These are phyloP conservation scores for Xylaria flabelliformis DNA, from an alignment of 495 filamentous ascomycete genomes.

Conservation along the genomic window DNA sequence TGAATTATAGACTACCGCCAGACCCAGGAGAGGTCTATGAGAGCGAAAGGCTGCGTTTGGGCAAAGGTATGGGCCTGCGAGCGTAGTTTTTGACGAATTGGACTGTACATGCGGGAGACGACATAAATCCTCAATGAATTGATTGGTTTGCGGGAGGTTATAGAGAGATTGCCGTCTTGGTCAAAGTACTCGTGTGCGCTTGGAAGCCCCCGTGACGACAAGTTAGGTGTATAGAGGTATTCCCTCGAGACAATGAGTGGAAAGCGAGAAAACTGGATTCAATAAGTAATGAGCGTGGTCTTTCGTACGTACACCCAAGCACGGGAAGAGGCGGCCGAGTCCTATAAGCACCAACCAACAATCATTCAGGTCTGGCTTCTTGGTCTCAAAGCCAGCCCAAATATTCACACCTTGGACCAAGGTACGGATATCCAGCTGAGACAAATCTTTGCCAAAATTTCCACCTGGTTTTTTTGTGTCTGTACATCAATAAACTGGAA, in stretches of 20 bases:
- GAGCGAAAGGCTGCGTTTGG: constrained; percentile 36
- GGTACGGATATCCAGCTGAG: constrained; percentile 16
- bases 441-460: constrained; percentile 14
- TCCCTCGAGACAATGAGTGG: constrained; percentile 16
- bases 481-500: constrained; percentile 21
- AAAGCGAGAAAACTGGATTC: constrained; percentile 19
- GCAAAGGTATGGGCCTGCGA: constrained; percentile 38
- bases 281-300: constrained; percentile 27
- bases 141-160: constrained; percentile 39
- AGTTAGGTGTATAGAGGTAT: constrained; percentile 28
- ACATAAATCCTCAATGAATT: constrained; percentile 42
- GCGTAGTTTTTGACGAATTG: constrained; percentile 36
- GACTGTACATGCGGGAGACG: constrained; percentile 42
- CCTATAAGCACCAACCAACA: constrained; percentile 27
- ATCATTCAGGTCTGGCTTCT: constrained; percentile 25
- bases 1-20: constrained; percentile 32
- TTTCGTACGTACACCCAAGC: constrained; percentile 29
- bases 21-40: constrained; percentile 35
- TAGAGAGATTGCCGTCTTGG: constrained; percentile 31
- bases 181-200: constrained; percentile 37
- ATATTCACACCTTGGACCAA: constrained; percentile 14
- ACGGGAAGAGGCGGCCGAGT: constrained; percentile 29
- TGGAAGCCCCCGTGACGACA: constrained; percentile 34
- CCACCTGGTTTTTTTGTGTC: constrained; percentile 2
- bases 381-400: constrained; percentile 18